These are phyloP conservation scores for Collybia sordida DNA, from an alignment of 768 basidiomycete genomes.

Conservation along the genomic window DNA sequence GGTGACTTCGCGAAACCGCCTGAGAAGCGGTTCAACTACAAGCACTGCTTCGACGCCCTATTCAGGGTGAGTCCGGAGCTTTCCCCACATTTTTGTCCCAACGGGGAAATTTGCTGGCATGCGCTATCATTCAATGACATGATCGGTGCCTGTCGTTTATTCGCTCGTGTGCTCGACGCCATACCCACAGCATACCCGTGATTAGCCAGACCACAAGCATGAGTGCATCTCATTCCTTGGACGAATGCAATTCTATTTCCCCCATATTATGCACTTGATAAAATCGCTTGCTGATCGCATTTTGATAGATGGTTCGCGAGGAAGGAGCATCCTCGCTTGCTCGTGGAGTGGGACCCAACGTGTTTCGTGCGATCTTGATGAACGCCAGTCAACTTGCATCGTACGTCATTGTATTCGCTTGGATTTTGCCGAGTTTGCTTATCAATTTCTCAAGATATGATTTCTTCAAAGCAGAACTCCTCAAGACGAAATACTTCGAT, in stretches of 20 bases:
- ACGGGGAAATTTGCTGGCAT: conserved; percentile 10
- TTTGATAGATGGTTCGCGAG: conserved; percentile 76
- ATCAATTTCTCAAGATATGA: conserved; percentile 60
- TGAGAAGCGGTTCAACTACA: conserved; percentile 88
- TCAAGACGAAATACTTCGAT: conserved; percentile 68
- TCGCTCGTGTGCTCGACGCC: conserved; percentile 12
- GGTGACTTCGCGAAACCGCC: conserved; percentile 88
- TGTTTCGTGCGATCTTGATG: conserved; percentile 85
- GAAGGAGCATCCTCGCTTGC: conserved; percentile 76
- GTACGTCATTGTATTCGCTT: conserved; percentile 38
- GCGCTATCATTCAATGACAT: conserved; percentile 2
- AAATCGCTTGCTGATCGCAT: conserved; percentile 4
- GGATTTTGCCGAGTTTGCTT: background rate
- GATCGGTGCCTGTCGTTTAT: conserved; percentile 14
- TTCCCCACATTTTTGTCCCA: conserved; percentile 8
- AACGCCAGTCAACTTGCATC: conserved; percentile 92
- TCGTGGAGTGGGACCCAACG: conserved; percentile 82
- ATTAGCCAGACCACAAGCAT: too few species aligned
- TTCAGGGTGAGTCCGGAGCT: conserved; percentile 57
- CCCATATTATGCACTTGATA: background rate
- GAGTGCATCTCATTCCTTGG: too few species aligned
- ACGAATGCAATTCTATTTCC: background rate
- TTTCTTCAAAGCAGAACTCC: conserved; percentile 84
- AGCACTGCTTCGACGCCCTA: conserved; percentile 85
- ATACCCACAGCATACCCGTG: too few species aligned